Conservation (phyloP, 1,284 basidiomycete genomes). For the Farysia itapuensis region DNA sequence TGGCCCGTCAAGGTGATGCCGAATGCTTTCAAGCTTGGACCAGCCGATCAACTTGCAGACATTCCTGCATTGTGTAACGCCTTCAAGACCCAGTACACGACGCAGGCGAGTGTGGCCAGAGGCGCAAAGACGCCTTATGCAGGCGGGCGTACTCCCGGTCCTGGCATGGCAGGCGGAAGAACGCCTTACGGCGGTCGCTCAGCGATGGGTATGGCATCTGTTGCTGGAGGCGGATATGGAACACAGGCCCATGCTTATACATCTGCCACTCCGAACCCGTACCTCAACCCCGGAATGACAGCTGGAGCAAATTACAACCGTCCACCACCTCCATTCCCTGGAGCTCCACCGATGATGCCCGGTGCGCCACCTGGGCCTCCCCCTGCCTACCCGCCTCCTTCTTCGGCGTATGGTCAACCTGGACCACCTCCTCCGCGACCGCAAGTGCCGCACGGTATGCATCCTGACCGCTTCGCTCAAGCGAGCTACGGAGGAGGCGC, state of each 20-base stretch:
- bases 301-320: constrained; percentile 12
- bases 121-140: constrained; percentile 46
- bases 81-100: constrained; percentile 59
- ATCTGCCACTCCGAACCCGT: constrained; percentile 30
- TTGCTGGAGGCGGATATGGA: constrained; percentile 15
- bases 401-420: constrained; percentile 6
- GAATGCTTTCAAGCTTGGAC: constrained; percentile 54
- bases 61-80: constrained; percentile 55
- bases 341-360: constrained; percentile 25
- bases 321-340: constrained; percentile 6
- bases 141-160: constrained; percentile 38
- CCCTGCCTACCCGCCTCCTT: constrained; percentile 19
- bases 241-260: constrained; percentile 18
- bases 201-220: constrained; percentile 9
- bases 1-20: constrained; percentile 60
- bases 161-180: constrained; percentile 15
- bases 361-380: constrained; percentile 26
- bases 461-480: constrained; percentile 42
- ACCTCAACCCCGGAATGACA: constrained; percentile 8
- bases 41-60: constrained; percentile 55
- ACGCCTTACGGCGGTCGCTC: constrained; percentile 22
- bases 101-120: constrained; percentile 39
- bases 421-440: constrained; percentile 26
- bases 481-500: constrained; percentile 22
- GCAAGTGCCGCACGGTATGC: constrained; percentile 41